Base-by-base conservation (phyloP, 257 asterid genomes). In the Ballota nigra region DNA sequence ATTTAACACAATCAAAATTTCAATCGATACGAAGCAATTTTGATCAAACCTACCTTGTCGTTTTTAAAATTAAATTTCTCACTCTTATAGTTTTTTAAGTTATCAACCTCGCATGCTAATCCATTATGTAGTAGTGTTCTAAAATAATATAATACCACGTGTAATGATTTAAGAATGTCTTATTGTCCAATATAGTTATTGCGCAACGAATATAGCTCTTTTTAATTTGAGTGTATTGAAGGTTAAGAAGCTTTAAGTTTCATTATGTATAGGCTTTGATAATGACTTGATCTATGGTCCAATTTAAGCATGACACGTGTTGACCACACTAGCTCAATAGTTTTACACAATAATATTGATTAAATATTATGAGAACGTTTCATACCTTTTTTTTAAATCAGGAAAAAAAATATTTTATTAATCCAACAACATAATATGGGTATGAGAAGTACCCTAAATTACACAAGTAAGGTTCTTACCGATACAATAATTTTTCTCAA, bases 71-170 rank as follows among this genome's bases (percentile, higher is more conserved):
- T 16, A 51, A 51, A 52, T 52, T 19, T 22, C 59, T 2, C 20
- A 2, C 6, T 33, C 7, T 1, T 36, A 20, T 53, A 20, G 31
- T 26, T 26, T 6, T 58, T 9, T 24, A 52, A 53, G 9, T 53
- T 18, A 38, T 58, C 40, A 64, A 56, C 61, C 71, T 33, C 24
- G 80, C 73, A 70, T 77, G 81, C 73, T 33, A n/a, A 71, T 57
- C 58, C 53, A 29, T 19, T 16, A 61, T 18, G 33, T 49, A 68
- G 15, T 34, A 33, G 12, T 18, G 15, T 33, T 29, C 11, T 34
- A 34, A 66, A 20, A n/a, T n/a, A n/a, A n/a, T n/a, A 38, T 40
- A 62, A 62, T 11, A 63, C 19, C 16, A 65, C 15, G 57, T 65
- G 70, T 15, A 20, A 43, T 65, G 57, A 41, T 65, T 65, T 65